Percentiles rank a stretch among this genome's conserved stretches.
phyloP scores from a whole-genome alignment of 164 flowering plant species.

The Aristolochia contorta region DNA sequence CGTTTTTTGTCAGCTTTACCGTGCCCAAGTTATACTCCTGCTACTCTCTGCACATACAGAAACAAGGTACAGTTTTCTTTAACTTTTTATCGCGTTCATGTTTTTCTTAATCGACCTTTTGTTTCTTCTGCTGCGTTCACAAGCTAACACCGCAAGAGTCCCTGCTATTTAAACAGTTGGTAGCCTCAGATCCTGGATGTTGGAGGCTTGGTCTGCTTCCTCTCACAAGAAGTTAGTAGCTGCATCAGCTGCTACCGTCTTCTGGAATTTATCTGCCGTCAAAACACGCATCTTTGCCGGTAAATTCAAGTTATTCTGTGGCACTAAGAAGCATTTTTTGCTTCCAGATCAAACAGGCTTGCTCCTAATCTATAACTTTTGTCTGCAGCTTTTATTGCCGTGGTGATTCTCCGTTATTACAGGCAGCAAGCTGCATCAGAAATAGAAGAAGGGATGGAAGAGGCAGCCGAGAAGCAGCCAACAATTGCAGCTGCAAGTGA shows the following conservation, averaged over 20 bases:
- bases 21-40: slow-evolving; percentile 63
- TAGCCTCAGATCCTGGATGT: slow-evolving; percentile 21
- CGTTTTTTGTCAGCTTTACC: slow-evolving; percentile 68
- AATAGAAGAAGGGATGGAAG: slow-evolving; percentile 14
- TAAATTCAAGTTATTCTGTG: slow-evolving; percentile 5
- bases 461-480: slow-evolving; percentile 20
- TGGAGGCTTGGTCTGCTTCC: slow-evolving; percentile 36
- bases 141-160: slow-evolving; percentile 5
- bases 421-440: slow-evolving; percentile 28
- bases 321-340: not conserved
- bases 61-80: slow-evolving; percentile 41
- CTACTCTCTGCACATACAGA: slow-evolving; percentile 41
- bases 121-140: not conserved
- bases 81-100: not conserved
- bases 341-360: not conserved
- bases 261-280: slow-evolving; percentile 32
- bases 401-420: slow-evolving; percentile 50
- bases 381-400: slow-evolving; percentile 58
- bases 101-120: not conserved
- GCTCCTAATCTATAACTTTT: not conserved
- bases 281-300: slow-evolving; percentile 34
- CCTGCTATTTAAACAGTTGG: slow-evolving; percentile 32
- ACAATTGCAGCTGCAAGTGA: slow-evolving; percentile 28
- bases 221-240: slow-evolving; percentile 34
- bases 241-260: slow-evolving; percentile 25